Conservation (phyloP, 2,329 filamentous ascomycete species). For the Rugonectria rugulosa region DNA sequence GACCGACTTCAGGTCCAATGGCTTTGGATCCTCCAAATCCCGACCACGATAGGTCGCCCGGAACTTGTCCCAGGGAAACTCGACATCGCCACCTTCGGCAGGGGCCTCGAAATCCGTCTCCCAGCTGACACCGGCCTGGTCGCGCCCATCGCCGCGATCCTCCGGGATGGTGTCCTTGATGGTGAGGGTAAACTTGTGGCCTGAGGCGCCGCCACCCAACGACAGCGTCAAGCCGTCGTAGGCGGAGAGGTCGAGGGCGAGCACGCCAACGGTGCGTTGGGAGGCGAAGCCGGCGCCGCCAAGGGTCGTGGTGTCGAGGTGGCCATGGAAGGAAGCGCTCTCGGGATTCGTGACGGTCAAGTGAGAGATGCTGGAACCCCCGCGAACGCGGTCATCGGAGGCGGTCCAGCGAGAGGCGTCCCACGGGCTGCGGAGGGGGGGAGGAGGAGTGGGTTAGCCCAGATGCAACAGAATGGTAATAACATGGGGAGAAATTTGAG, state of each 20-base stretch:
- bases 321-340: slow-evolving; percentile 70
- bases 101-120: slow-evolving; percentile 70
- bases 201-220: slow-evolving; percentile 59
- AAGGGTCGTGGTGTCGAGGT: slow-evolving; percentile 75
- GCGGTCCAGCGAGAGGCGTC: slow-evolving; percentile 67
- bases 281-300: slow-evolving; percentile 85
- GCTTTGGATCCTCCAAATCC: slow-evolving; percentile 64
- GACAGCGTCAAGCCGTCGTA: slow-evolving; percentile 69
- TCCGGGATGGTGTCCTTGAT: slow-evolving; percentile 74
- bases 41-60: slow-evolving; percentile 77
- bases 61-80: slow-evolving; percentile 70
- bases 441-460: neutral
- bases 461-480: slow-evolving; percentile 9
- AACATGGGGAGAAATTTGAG: neutral
- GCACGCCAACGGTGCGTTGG: slow-evolving; percentile 70
- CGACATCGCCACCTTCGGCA: slow-evolving; percentile 49
- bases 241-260: slow-evolving; percentile 67
- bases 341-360: slow-evolving; percentile 46
- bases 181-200: slow-evolving; percentile 75
- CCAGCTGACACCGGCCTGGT: slow-evolving; percentile 76
- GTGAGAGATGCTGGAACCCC: slow-evolving; percentile 69
- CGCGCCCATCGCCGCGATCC: slow-evolving; percentile 69
- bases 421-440: slow-evolving; percentile 60
- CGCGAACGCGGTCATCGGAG: slow-evolving; percentile 80
- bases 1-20: slow-evolving; percentile 66